Evolutionary conservation across 805 yeast species (phyloP).

Genomic region (Kodamaea neixiangensis): DNA sequence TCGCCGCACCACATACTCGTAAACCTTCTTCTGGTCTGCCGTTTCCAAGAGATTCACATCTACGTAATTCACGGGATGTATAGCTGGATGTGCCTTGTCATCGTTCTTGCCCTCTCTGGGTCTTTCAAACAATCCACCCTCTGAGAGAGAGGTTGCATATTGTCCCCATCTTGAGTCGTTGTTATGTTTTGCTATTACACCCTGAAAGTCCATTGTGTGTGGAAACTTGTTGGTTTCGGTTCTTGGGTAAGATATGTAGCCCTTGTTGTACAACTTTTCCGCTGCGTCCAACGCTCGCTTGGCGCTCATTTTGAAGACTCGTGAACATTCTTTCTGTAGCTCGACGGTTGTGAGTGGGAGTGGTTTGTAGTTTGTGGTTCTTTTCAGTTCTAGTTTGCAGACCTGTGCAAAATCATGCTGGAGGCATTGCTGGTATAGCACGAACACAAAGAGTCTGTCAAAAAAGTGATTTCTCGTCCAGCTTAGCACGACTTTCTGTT

Average conservation of each 20-base stretch:
- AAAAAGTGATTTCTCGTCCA: constrained; percentile 78
- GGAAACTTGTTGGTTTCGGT: constrained; percentile 95
- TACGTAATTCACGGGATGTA: constrained; percentile 74
- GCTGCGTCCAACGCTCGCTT: constrained; percentile 76
- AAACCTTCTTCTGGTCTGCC: constrained; percentile 65
- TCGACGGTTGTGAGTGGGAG: constrained; percentile 93
- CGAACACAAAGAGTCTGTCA: constrained; percentile 65
- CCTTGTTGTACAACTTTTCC: constrained; percentile 80
- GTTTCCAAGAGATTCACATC: constrained; percentile 28
- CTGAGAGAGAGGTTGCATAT: constrained; percentile 52
- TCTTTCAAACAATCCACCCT: constrained; percentile 30
- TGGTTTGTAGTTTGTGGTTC: constrained; percentile 79
- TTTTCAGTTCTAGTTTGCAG: constrained; percentile 51
- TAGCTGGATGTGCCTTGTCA: constrained; percentile 98
- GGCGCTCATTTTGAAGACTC: constrained; percentile 73
- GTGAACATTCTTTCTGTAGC: constrained; percentile 82
- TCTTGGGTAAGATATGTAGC: constrained; percentile 92
- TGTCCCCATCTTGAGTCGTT: constrained; percentile 65
- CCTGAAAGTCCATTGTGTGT: constrained; percentile 64
- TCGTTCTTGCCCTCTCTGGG: constrained; percentile 85
- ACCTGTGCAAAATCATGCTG: constrained; percentile 53
- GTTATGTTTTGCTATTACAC: constrained; percentile 61
- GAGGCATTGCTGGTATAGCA: constrained; percentile 70
- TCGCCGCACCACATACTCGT: constrained; percentile 82
- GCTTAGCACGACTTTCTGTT: constrained; percentile 41